These are phyloP conservation scores for Leccinum subfulvum DNA, from an alignment of 1,284 basidiomycete genomes.

Conservation along the genomic window DNA sequence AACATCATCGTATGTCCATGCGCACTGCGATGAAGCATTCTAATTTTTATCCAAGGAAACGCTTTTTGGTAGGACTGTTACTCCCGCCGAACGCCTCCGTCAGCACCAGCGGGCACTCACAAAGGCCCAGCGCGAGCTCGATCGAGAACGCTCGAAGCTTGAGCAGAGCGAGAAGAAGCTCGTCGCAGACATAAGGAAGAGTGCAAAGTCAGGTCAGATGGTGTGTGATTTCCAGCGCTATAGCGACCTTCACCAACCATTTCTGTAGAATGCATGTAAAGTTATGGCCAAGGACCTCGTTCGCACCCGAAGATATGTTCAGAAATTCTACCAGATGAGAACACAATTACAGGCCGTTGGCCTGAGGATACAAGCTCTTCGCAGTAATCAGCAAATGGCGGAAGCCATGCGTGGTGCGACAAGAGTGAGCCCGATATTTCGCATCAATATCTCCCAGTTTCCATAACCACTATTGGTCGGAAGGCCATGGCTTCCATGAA, in stretches of 20 bases:
- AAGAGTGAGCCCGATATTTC: conserved; percentile 55
- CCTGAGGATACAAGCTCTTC: conserved; percentile 92
- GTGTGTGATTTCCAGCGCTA: conserved; percentile 44
- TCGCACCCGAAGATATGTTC: conserved; percentile 90
- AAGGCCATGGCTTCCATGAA: conserved; percentile 99
- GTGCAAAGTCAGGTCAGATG: conserved; percentile 94
- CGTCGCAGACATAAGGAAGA: conserved; percentile 92
- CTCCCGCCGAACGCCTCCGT: conserved; percentile 93
- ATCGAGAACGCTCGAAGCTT: conserved; percentile 91
- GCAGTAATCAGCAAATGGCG: conserved; percentile 99
- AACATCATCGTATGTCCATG: conserved; percentile 66
- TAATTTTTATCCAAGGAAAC: conserved; percentile 64
- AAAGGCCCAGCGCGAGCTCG: conserved; percentile 96
- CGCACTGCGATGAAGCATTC: neutral
- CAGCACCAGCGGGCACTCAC: conserved; percentile 95
- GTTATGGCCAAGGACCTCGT: conserved; percentile 99
- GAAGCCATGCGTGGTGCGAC: conserved; percentile 99
- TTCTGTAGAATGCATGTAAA: conserved; percentile 89
- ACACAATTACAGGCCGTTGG: conserved; percentile 97
- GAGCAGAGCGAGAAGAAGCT: conserved; percentile 96
- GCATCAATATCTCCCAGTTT: conserved; percentile 1
- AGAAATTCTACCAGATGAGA: conserved; percentile 99
- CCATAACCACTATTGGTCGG: conserved; percentile 2
- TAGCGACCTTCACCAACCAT: conserved; percentile 11
- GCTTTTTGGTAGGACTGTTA: conserved; percentile 90